phyloP scores from a whole-genome alignment of 768 basidiomycete species.

The Lactifluus piperatus region DNA sequence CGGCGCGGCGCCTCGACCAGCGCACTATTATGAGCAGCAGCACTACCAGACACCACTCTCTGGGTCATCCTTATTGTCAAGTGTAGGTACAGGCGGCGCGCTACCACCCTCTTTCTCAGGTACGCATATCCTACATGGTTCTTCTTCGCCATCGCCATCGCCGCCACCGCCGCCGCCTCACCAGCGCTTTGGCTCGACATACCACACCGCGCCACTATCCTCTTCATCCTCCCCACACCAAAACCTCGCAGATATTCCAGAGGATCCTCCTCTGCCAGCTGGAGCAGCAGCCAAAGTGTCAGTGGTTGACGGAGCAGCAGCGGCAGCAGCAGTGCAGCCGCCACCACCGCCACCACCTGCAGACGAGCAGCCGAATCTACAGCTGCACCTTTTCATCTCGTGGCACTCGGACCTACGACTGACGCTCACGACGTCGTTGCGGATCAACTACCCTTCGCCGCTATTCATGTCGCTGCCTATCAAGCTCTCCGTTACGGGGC shows the following conservation, averaged over 20 bases:
- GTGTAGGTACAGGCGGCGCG: slow-evolving; percentile 28
- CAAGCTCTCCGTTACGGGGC: slow-evolving; percentile 82
- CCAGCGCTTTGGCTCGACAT: background rate
- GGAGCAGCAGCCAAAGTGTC: slow-evolving; percentile 1
- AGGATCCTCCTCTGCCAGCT: slow-evolving; percentile 7
- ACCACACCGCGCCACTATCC: background rate
- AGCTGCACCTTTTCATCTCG: slow-evolving; percentile 76
- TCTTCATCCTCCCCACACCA: background rate
- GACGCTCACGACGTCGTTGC: slow-evolving; percentile 82
- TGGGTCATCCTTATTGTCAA: slow-evolving; percentile 17
- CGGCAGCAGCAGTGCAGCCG: background rate
- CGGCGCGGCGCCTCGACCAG: no score
- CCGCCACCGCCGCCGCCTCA: background rate
- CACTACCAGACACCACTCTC: slow-evolving; percentile 28
- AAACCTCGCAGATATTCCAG: background rate
- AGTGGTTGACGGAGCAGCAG: background rate
- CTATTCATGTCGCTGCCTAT: slow-evolving; percentile 97
- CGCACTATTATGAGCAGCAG: background rate
- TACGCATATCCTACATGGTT: background rate
- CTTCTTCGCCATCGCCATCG: background rate
- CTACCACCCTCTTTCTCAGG: slow-evolving; percentile 30
- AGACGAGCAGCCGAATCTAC: slow-evolving; percentile 58
- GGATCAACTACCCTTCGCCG: slow-evolving; percentile 95
- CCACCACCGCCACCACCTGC: background rate
- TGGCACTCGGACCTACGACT: slow-evolving; percentile 88